Base-by-base conservation (phyloP, 805 yeast genomes). In the Ogataea siamensis region DNA sequence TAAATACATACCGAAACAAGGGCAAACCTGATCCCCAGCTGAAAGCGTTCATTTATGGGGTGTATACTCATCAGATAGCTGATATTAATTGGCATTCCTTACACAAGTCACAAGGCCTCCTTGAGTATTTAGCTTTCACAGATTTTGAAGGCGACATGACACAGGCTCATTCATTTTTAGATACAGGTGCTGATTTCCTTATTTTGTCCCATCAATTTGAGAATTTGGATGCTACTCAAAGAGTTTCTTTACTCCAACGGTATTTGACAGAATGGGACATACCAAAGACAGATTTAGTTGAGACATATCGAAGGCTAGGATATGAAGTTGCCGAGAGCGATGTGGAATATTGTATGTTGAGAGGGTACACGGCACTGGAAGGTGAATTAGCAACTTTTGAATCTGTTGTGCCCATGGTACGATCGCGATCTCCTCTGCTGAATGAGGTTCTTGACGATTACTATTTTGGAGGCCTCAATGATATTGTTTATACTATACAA, bases 31-130 rank as follows among this genome's bases (percentile, higher is more conserved):
- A 32, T 8, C 18, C 20, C 2, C 46, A 56, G 7, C 54, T 81
- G 8, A 71, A 74, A 45, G 72, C 82, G 0, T 81, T 81, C 46
- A 47, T 81, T 1, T 64, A 69, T 39, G 88, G 87, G 0, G 55
- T 79, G 0, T 67, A 78, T 39, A 62, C 78, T 1, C 87, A 81
- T 53, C 87, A 81, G 46, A 65, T 80, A 0, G 67, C 80, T 3
- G 87, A 82, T 47, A 71, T 78, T 0, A 66, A 80, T 17, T 81
- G 87, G 87, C 88, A 81, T 54, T 78, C 85, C 0, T 54, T 78
- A 5, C 64, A 74, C 3, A 55, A 76, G 21, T 56, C 66, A 10
- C 71, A 76, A 43, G 87, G 88, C 0, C 50, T 82, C n/a, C 55
- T 82, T 24, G 55, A 65, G 25, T 69, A 70, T 49, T 46, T 80